These are phyloP conservation scores for Amaranthus palmeri DNA, from an alignment of 148 eudicot species.

Conservation along the genomic window DNA sequence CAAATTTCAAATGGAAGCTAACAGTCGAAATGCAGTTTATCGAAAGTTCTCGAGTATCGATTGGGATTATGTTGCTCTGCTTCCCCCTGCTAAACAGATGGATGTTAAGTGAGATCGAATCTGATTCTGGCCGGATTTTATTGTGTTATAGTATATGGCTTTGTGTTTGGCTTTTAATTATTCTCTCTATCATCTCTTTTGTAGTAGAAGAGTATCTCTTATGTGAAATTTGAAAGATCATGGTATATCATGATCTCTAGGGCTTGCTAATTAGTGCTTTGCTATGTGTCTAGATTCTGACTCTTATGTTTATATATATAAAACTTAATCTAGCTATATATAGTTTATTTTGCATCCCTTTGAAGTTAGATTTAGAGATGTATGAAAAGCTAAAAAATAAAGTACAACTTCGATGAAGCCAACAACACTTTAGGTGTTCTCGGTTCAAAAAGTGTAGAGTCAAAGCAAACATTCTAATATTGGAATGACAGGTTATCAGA, in stretches of 20 bases:
- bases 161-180: not conserved
- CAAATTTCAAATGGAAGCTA: conserved; percentile 32
- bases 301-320: conserved; percentile 8
- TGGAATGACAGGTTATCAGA: no score
- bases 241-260: conserved; percentile 17
- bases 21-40: conserved; percentile 52
- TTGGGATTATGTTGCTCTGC: conserved; percentile 56
- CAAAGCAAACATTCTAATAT: no score
- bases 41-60: conserved; percentile 51
- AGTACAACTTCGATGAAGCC: no score
- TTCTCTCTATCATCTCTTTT: not conserved
- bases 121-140: not conserved
- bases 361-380: not conserved
- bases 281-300: not conserved
- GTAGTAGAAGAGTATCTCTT: not conserved
- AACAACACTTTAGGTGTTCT: no score
- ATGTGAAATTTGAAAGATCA: conserved; percentile 14
- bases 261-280: conserved; percentile 7
- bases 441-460: no score
- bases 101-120: conserved; percentile 3
- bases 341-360: not conserved
- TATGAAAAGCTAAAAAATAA: no score
- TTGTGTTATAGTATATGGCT: not conserved
- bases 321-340: not conserved
- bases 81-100: conserved; percentile 41